phyloP scores from a whole-genome alignment of 257 asterid genomes.

The Fraxinus pennsylvanica region DNA sequence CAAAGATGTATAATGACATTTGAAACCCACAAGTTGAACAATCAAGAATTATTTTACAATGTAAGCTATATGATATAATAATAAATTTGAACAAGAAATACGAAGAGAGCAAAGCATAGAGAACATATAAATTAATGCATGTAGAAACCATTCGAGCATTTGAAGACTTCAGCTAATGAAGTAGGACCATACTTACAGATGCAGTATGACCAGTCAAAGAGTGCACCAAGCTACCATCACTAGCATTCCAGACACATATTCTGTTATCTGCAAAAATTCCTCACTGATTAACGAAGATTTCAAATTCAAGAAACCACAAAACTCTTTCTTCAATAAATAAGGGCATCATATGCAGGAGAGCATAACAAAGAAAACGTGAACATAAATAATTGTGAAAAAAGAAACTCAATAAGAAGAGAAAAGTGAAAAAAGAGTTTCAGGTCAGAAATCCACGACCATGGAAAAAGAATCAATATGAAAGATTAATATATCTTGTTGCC shows the following conservation, averaged over 20 bases:
- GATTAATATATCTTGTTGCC: conserved; percentile 1
- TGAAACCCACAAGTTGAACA: background rate
- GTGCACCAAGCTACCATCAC: conserved; percentile 95
- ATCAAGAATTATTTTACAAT: background rate
- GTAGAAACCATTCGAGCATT: conserved; percentile 11
- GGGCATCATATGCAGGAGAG: background rate
- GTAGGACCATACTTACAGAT: conserved; percentile 62
- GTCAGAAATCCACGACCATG: conserved; percentile 11
- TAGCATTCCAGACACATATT: conserved; percentile 97
- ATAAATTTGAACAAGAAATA: background rate
- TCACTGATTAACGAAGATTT: conserved; percentile 16
- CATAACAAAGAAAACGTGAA: background rate
- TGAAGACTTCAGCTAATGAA: conserved; percentile 13
- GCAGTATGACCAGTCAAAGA: conserved; percentile 85
- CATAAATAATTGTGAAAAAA: background rate
- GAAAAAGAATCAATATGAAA: conserved; percentile 9
- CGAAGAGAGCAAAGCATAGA: background rate
- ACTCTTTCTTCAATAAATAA: conserved; percentile 23
- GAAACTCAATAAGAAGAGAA: background rate
- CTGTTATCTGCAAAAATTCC: conserved; percentile 74
- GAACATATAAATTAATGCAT: background rate
- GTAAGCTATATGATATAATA: background rate
- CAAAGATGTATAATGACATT: background rate
- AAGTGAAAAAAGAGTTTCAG: background rate
- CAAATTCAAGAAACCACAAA: conserved; percentile 26